Conservation (phyloP, 2,329 filamentous ascomycete species). For the Zasmidium cellare region DNA sequence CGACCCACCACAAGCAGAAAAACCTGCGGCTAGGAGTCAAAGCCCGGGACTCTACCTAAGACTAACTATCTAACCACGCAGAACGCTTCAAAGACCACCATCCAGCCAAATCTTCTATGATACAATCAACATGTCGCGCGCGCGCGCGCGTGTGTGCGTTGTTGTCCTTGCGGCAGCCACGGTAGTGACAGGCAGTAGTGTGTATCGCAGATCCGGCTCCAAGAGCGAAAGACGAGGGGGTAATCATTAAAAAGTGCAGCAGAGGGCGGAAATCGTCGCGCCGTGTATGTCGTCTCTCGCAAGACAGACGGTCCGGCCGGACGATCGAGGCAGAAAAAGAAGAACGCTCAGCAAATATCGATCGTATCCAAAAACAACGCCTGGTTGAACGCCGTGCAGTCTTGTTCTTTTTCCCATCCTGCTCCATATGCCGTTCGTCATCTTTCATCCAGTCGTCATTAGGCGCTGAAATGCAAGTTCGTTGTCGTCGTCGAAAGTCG, state of each 20-base stretch:
- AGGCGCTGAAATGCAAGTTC: neutral
- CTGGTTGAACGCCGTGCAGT: constrained; percentile 1
- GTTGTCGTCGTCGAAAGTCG: constrained; percentile 9
- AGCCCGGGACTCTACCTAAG: constrained; percentile 24
- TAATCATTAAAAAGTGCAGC: neutral
- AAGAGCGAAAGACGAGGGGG: neutral
- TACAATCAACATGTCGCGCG: too few species aligned
- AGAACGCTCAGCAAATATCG: constrained; percentile 6
- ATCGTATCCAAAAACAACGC: constrained; percentile 3
- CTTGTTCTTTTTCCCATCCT: neutral
- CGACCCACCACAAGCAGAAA: constrained; percentile 3
- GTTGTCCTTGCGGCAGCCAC: neutral
- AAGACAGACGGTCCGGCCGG: neutral
- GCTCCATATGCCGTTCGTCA: constrained; percentile 8
- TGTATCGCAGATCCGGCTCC: neutral
- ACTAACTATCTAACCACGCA: constrained; percentile 13
- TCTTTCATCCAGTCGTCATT: neutral
- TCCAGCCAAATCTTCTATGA: neutral
- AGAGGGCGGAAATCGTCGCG: constrained; percentile 1
- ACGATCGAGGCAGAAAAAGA: neutral
- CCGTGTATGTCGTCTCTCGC: neutral
- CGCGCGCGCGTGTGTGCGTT: too few species aligned
- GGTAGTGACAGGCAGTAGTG: neutral
- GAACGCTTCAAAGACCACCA: constrained; percentile 3
- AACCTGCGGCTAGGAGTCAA: constrained; percentile 15